Percentiles rank a stretch among this genome's conserved stretches.
Evolutionary conservation across 768 basidiomycete genomes (phyloP).

Genomic region (Suillus discolor): DNA sequence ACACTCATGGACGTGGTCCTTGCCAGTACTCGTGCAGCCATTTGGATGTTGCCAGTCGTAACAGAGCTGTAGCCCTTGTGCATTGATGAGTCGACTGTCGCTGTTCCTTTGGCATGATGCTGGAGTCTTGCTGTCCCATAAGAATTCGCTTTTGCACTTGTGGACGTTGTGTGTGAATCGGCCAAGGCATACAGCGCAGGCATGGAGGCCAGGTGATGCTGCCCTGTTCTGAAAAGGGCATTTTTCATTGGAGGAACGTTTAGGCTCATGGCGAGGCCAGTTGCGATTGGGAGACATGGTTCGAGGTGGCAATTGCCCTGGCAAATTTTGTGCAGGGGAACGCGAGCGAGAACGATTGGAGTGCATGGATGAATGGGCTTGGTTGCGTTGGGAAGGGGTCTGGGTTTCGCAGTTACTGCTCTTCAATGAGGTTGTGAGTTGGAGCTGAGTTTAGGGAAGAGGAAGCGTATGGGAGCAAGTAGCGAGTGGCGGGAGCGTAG

Average conservation of each 20-base stretch:
- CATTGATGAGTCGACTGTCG: background rate
- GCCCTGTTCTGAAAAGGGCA: background rate
- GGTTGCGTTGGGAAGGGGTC: too few species aligned
- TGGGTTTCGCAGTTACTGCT: too few species aligned
- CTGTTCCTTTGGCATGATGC: rapidly evolving
- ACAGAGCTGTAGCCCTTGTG: background rate
- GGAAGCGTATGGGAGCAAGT: too few species aligned
- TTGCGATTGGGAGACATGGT: rapidly evolving
- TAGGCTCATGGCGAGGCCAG: rapidly evolving
- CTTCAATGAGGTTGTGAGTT: too few species aligned
- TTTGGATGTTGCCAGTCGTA: background rate
- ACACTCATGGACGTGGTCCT: conserved; percentile 36
- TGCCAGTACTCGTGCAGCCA: background rate
- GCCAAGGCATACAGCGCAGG: background rate
- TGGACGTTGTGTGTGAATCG: background rate
- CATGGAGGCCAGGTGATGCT: background rate
- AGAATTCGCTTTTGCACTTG: background rate
- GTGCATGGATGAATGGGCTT: too few species aligned
- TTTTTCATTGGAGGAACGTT: background rate
- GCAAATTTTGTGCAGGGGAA: too few species aligned
- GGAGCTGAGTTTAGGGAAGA: too few species aligned
- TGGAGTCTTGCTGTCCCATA: background rate
- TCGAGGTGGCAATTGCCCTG: too few species aligned
- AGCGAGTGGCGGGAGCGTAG: too few species aligned
- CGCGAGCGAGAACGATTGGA: too few species aligned